Conservation (phyloP, 2,329 filamentous ascomycete genomes). For the Plectosphaerella sp. region DNA sequence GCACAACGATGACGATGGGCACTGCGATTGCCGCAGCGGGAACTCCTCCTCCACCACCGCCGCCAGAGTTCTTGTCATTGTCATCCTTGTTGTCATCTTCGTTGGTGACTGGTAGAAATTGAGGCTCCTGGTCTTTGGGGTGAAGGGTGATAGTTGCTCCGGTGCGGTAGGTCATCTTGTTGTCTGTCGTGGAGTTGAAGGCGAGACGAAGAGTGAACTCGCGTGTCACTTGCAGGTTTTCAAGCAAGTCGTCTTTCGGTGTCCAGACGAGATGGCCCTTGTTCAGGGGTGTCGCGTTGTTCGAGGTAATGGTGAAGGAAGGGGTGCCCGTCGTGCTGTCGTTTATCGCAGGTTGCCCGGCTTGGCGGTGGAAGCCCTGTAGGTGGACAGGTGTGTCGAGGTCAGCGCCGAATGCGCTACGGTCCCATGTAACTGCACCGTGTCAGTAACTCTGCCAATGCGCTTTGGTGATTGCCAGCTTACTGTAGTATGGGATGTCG, state of each 20-base stretch:
- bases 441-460: not conserved
- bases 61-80: not conserved
- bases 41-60: not conserved
- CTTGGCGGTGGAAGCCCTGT: constrained; percentile 9
- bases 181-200: constrained; percentile 12
- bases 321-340: constrained; percentile 5
- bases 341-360: not conserved
- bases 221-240: constrained; percentile 6
- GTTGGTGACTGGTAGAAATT: not conserved
- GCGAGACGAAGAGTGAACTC: constrained; percentile 15
- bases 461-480: constrained; percentile 5
- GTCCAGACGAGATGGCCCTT: constrained; percentile 23
- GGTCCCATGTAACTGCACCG: constrained; percentile 26
- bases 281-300: not conserved
- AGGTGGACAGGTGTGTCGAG: constrained; percentile 13
- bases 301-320: not conserved
- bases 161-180: constrained; percentile 6
- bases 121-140: not conserved
- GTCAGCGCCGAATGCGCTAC: constrained; percentile 16
- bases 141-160: constrained; percentile 22
- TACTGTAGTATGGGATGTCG: constrained; percentile 27
- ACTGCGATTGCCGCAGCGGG: constrained; percentile 16
- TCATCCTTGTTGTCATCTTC: not conserved
- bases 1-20: constrained; percentile 20
- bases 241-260: constrained; percentile 15